Evolutionary conservation across 371 early-diverging fungal species (phyloP), one percentile per base, ranked within the genome.

Genomic region (Mucor saturninus): DNA sequence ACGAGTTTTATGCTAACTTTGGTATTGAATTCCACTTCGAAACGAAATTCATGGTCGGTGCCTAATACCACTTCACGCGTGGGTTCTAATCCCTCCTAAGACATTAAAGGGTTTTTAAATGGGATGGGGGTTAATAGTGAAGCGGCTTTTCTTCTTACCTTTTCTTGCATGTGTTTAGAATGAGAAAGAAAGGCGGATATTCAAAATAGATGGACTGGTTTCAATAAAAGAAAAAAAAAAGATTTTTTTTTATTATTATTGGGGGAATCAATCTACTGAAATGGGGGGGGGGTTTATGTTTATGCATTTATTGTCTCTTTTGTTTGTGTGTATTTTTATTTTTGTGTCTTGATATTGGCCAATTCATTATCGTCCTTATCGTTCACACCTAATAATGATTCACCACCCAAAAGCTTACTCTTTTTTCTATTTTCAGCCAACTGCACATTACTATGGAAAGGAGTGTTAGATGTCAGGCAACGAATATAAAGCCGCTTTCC

Each of bases 1-100:
- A 78, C 62, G 1, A 97, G 72, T 80, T 89, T 89, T 52, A 92
- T 65, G 26, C 68, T 71, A 14, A 75, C 80, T 49, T 72, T 75
- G 21, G 56, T 62, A 29, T 72, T 68, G 66, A 82, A 83, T 32
- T 86, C 88, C n/a, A 88, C 88, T 72, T 93, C 93, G 61, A 93
- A 86, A 9, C 93, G 84, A 60, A 90, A 81, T 64, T 93, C 93
- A 63, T 84, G 79, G 59, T 89, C 88, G 3, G 86, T 71, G 6
- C 79, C 84, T 32, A 92, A 75, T 31, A 71, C 77, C 4, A 77
- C 51, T 54, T 68, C 68, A 13, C 76, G 75, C 10, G 68, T 39
- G 46, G 69, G 62, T 9, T 58, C 65, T 45, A 46, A 5, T 9
- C 63, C 64, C 61, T 65, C 59, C 71, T 76, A 42, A 42, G 43